A percentile compares a stretch with the other conserved stretches of the same genome.
phyloP scores from a whole-genome alignment of 768 basidiomycete species.

The Lactarius pseudohatsudake region DNA sequence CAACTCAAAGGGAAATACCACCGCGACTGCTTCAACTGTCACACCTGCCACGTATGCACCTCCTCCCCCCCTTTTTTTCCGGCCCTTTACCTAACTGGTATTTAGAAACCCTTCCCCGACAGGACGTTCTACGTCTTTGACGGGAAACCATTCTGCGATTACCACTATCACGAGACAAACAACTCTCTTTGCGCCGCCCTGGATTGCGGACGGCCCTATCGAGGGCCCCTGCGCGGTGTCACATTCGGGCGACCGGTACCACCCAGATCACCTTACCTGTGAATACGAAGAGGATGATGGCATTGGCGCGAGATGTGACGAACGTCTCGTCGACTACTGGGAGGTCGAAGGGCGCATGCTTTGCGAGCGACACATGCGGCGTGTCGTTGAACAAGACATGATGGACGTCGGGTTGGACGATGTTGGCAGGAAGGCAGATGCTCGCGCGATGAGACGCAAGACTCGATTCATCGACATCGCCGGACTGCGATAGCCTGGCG shows the following conservation, averaged over 20 bases:
- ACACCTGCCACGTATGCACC: slow-evolving; percentile 66
- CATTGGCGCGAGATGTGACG: slow-evolving; percentile 43
- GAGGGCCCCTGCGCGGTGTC: slow-evolving; percentile 93
- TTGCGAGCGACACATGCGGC: slow-evolving; percentile 76
- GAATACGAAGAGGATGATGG: slow-evolving; percentile 50
- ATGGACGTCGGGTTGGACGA: slow-evolving; percentile 27
- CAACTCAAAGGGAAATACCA: slow-evolving; percentile 97
- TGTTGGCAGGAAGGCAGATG: slow-evolving; percentile 30
- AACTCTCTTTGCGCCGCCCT: slow-evolving; percentile 81
- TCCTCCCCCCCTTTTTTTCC: background rate
- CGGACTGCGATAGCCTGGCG: slow-evolving; percentile 27
- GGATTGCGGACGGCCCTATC: slow-evolving; percentile 81
- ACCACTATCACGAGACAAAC: slow-evolving; percentile 92
- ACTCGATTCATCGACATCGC: slow-evolving; percentile 79
- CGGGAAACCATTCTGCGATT: slow-evolving; percentile 87
- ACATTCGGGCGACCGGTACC: slow-evolving; percentile 76
- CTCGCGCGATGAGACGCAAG: slow-evolving; percentile 69
- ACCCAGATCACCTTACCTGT: slow-evolving; percentile 86
- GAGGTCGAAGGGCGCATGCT: slow-evolving; percentile 84
- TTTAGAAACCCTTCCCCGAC: slow-evolving; percentile 85
- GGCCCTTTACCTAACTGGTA: slow-evolving; percentile 9
- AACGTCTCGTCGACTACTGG: slow-evolving; percentile 79
- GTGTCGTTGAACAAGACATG: slow-evolving; percentile 31
- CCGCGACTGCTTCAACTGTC: slow-evolving; percentile 86
- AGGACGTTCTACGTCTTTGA: slow-evolving; percentile 90